These are phyloP conservation scores for Talaromyces sp. DNA, from an alignment of 2,329 filamentous ascomycete species.

Conservation along the genomic window DNA sequence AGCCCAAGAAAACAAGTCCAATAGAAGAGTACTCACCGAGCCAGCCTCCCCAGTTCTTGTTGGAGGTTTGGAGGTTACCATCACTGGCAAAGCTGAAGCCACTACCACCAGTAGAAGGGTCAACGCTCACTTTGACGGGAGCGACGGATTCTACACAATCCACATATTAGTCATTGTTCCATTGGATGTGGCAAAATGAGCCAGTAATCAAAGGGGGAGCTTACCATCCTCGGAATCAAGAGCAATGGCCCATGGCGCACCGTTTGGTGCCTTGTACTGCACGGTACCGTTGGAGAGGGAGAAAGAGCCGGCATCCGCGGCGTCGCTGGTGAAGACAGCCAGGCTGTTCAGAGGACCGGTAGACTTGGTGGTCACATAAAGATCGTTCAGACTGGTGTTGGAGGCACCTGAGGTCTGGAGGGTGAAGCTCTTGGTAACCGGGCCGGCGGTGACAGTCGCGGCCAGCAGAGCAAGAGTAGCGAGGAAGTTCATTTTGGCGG, in stretches of 20 bases:
- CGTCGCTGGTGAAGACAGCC: constrained; percentile 14
- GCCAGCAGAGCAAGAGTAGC: constrained; percentile 31
- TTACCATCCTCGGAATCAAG: constrained; percentile 12
- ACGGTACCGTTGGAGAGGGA: constrained; percentile 17
- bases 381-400: constrained; percentile 19
- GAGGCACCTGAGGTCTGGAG: constrained; percentile 21
- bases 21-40: constrained; percentile 1
- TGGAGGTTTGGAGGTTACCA: neutral
- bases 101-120: constrained; percentile 13
- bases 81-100: constrained; percentile 14
- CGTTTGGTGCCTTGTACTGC: constrained; percentile 8
- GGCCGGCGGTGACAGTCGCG: constrained; percentile 29
- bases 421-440: constrained; percentile 21
- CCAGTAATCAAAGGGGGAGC: neutral
- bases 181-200: neutral
- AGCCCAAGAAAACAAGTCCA: neutral
- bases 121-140: constrained; percentile 20
- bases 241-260: constrained; percentile 15
- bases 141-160: constrained; percentile 7
- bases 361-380: constrained; percentile 14
- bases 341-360: constrained; percentile 19
- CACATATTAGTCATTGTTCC: neutral
- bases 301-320: constrained; percentile 13
- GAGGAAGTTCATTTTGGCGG: constrained; percentile 33
- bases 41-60: constrained; percentile 4